phyloP scores from a whole-genome alignment of 2,329 filamentous ascomycete species.

The Alternaria burnsii region DNA sequence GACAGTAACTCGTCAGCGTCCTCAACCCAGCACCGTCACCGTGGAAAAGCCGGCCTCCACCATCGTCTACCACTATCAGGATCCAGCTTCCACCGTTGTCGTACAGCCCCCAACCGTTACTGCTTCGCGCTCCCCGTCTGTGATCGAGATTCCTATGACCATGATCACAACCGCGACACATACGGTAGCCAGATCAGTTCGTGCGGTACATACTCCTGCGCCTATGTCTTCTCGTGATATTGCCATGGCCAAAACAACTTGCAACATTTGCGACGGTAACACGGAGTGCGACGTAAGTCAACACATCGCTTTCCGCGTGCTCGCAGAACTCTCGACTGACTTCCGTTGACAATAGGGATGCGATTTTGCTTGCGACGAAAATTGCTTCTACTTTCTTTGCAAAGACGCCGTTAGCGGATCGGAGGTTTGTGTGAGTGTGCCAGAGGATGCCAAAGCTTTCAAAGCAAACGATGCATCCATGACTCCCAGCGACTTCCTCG shows the following conservation, averaged over 20 bases:
- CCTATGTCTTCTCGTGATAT: neutral
- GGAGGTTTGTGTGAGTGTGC: neutral
- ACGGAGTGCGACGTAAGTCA: conserved; percentile 1
- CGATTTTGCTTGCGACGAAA: conserved; percentile 1
- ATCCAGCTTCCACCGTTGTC: conserved; percentile 1
- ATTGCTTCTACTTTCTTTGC: neutral
- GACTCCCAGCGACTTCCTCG: neutral
- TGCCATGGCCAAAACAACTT: neutral
- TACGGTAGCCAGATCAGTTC: conserved; percentile 1
- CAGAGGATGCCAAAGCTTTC: neutral
- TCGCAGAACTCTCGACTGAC: neutral
- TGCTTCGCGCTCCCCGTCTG: neutral
- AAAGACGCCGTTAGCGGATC: neutral
- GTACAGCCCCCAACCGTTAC: conserved; percentile 4
- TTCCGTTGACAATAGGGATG: neutral
- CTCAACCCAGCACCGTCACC: neutral
- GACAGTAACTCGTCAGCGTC: neutral
- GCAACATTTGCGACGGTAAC: neutral
- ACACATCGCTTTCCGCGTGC: neutral
- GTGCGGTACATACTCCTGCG: neutral
- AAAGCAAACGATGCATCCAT: neutral
- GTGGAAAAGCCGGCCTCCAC: conserved; percentile 1
- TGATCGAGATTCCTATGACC: neutral
- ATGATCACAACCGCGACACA: conserved; percentile 1
- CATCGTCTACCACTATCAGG: neutral